Base-by-base conservation (phyloP, 805 yeast species). In the Maudiozyma barnettii region DNA sequence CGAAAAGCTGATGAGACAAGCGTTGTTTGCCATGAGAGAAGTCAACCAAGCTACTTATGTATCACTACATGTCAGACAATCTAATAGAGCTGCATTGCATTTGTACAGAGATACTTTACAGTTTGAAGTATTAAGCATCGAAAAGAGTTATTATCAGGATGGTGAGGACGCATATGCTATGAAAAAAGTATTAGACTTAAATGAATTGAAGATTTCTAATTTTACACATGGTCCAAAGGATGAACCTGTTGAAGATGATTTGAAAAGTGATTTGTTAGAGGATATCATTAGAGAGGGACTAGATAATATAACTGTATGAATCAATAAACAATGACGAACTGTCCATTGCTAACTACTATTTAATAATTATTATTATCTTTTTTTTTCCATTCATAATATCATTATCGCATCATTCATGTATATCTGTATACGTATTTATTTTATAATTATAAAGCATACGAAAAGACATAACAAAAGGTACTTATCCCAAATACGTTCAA, bases 111-210 rank as follows among this genome's bases (percentile, higher is more conserved):
- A 87, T 60, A 84, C 96, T 2, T 73, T 93, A 51, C 70, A 77
- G 51, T 93, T 93, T 63, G 90, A 84, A 63, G 93, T 87, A 39
- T 72, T 84, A 48, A 78, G 82, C 39, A 80, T 93, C 49, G 96
- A 89, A 58, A 82, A 78, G 53, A 76, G 84, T n/a, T 93, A 93
- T 65, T 93, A 93, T 59, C 96, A 90, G 45, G 97, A 93, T 66
- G 95, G 95, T 30, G 99, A 93, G 67, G 97, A 93, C 67, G 99
- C 99, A 14, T 91, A 90, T 65, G 84, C 93, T 38, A 93, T 93
- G 99, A 81, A 79, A 61, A 85, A 85, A 61, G 73, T 71, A 2
- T 71, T 88, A 54, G 70, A 70, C 19, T 60, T 81, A 41, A 81
- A 81, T 14, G 83, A 81, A 22, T 68, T 84, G 51, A 51, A 79